A percentile compares a stretch with the other conserved stretches of the same genome.
Conservation (phyloP, 768 basidiomycete species). For the Pisolithus sp. region DNA sequence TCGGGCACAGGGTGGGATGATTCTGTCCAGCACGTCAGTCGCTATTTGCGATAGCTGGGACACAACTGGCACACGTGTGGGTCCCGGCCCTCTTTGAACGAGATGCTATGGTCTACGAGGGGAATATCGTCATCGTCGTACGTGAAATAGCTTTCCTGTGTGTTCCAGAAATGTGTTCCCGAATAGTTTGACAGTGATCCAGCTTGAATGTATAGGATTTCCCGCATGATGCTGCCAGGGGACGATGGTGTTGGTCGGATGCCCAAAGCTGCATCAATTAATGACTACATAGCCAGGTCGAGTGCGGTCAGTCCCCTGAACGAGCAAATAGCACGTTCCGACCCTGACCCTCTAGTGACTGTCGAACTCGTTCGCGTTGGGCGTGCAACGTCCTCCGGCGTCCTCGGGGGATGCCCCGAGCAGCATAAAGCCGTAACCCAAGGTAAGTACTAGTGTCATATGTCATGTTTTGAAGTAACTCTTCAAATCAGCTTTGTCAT, state of each 20-base stretch:
- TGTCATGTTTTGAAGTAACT: no score
- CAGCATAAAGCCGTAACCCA: no score
- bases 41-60: not conserved
- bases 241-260: not conserved
- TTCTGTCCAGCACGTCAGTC: constrained; percentile 7
- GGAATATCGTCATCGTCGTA: constrained; percentile 40
- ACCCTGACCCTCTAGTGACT: no score
- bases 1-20: constrained; percentile 48
- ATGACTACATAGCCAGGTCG: not conserved
- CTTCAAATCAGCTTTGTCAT: no score
- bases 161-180: constrained; percentile 79
- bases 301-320: no score
- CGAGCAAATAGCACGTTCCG: no score
- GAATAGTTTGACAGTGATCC: constrained; percentile 60
- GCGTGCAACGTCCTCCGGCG: no score
- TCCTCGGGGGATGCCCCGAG: no score
- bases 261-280: not conserved
- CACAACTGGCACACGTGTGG: constrained; percentile 34
- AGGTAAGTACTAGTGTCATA: no score
- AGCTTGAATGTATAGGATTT: constrained; percentile 75
- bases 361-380: no score
- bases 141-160: constrained; percentile 64
- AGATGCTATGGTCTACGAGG: constrained; percentile 46
- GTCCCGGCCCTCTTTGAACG: constrained; percentile 58
- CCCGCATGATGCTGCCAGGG: constrained; percentile 44